Evolutionary conservation across 768 basidiomycete species (phyloP).

Genomic region (Rhodosporidiobolus sp.): DNA sequence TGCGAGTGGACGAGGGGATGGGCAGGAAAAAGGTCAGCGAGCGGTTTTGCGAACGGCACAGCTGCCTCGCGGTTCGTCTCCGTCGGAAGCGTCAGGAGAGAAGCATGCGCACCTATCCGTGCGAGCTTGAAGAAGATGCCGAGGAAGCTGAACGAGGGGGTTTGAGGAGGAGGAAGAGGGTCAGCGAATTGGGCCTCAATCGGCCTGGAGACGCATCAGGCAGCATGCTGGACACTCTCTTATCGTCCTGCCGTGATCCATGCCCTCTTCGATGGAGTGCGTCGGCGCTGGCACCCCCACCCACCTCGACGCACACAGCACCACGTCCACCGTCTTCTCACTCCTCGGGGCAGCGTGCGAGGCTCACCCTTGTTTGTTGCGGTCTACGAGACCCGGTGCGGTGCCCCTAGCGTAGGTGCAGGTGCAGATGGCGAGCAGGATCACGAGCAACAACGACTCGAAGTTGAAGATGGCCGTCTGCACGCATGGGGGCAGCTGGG

Average conservation of each 20-base stretch:
- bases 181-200: neutral
- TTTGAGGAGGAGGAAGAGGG: neutral
- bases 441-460: slow-evolving; percentile 86
- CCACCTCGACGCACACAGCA: neutral
- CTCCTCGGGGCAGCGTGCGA: neutral
- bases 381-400: slow-evolving; percentile 82
- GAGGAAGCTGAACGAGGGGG: slow-evolving; percentile 63
- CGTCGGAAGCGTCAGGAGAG: neutral
- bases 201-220: neutral
- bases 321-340: too few relatives aligned
- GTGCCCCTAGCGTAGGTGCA: slow-evolving; percentile 92
- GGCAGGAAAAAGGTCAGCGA: neutral
- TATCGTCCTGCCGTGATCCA: too few relatives aligned
- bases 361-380: slow-evolving; percentile 86
- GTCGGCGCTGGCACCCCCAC: neutral
- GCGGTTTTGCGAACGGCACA: neutral
- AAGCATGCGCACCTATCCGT: slow-evolving; percentile 68
- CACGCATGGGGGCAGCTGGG: neutral
- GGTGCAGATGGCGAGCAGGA: slow-evolving; percentile 90
- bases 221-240: too few relatives aligned
- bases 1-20: slow-evolving; percentile 48
- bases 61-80: neutral
- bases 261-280: neutral
- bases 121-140: slow-evolving; percentile 95
- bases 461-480: slow-evolving; percentile 98